phyloP scores from a whole-genome alignment of 2,329 filamentous ascomycete genomes.

The Helotiales sp. region DNA sequence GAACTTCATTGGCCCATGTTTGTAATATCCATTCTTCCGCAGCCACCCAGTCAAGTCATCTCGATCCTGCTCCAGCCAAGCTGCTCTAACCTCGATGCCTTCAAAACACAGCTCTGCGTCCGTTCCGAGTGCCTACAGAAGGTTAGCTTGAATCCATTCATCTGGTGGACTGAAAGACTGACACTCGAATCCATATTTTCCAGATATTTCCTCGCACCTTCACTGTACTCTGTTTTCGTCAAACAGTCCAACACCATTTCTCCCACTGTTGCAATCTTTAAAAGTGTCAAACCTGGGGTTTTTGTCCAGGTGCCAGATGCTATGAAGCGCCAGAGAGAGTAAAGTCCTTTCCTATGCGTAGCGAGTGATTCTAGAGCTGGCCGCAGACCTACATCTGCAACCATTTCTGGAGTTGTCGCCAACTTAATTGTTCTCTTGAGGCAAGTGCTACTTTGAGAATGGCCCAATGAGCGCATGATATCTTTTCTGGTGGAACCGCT shows the following conservation, averaged over 20 bases:
- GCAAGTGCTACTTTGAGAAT: slow-evolving; percentile 4
- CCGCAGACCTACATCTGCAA: slow-evolving; percentile 5
- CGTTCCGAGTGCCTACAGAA: slow-evolving; percentile 14
- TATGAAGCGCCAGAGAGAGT: slow-evolving; percentile 15
- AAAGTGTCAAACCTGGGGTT: neutral
- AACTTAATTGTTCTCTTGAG: slow-evolving; percentile 15
- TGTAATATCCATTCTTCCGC: slow-evolving; percentile 22
- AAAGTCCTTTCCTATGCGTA: slow-evolving; percentile 17
- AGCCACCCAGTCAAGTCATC: slow-evolving; percentile 28
- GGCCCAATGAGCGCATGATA: slow-evolving; percentile 18
- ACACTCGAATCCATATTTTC: slow-evolving; percentile 6
- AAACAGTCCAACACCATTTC: slow-evolving; percentile 11
- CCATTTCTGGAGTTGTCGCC: neutral
- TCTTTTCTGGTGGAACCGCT: slow-evolving; percentile 6
- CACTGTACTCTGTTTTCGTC: slow-evolving; percentile 7
- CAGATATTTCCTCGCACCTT: slow-evolving; percentile 16
- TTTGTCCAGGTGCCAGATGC: slow-evolving; percentile 11
- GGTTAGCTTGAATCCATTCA: too few species aligned
- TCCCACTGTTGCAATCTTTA: slow-evolving; percentile 7
- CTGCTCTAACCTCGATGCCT: slow-evolving; percentile 15
- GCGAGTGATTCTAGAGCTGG: slow-evolving; percentile 3
- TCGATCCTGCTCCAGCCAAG: slow-evolving; percentile 28
- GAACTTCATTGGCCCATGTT: neutral
- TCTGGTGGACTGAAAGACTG: slow-evolving; percentile 2
- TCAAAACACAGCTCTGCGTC: slow-evolving; percentile 20